These are phyloP conservation scores for Fusarium ambrosium DNA, from an alignment of 2,329 filamentous ascomycete genomes.

Conservation along the genomic window DNA sequence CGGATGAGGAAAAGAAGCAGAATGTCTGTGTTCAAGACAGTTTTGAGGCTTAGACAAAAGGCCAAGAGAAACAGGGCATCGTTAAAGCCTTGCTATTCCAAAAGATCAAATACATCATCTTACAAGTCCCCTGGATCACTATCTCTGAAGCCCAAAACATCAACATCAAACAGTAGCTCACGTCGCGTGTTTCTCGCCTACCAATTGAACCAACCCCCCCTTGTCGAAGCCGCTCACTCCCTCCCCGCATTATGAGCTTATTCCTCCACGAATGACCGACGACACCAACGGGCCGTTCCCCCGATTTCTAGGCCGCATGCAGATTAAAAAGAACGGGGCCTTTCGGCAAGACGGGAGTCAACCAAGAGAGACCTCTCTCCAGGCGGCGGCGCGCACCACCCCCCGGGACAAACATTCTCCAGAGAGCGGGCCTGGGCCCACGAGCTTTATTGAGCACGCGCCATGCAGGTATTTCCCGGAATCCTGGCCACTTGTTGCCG, in stretches of 20 bases:
- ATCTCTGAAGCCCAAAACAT: background rate
- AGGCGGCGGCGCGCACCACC: background rate
- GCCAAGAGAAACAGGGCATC: background rate
- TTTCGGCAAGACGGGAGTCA: conserved; percentile 31
- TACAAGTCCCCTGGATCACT: background rate
- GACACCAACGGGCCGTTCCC: conserved; percentile 21
- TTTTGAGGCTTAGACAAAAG: background rate
- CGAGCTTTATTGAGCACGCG: background rate
- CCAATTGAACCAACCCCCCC: background rate
- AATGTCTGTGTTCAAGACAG: background rate
- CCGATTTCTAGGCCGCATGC: conserved; percentile 28
- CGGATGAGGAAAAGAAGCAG: background rate
- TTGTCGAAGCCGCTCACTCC: conserved; percentile 13
- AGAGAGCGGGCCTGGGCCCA: background rate
- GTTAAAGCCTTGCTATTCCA: background rate
- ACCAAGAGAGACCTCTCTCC: background rate
- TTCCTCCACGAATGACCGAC: conserved; percentile 36
- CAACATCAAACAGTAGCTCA: background rate
- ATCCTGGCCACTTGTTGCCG: background rate
- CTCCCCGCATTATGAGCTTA: conserved; percentile 33
- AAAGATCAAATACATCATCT: background rate
- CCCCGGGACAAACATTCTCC: background rate
- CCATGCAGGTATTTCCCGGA: conserved; percentile 3
- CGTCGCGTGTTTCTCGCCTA: background rate
- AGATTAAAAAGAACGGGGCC: conserved; percentile 7